These are phyloP conservation scores for Straminergon stramineum DNA, from an alignment of 225 moss, liverwort and hornwort species.

Conservation along the genomic window DNA sequence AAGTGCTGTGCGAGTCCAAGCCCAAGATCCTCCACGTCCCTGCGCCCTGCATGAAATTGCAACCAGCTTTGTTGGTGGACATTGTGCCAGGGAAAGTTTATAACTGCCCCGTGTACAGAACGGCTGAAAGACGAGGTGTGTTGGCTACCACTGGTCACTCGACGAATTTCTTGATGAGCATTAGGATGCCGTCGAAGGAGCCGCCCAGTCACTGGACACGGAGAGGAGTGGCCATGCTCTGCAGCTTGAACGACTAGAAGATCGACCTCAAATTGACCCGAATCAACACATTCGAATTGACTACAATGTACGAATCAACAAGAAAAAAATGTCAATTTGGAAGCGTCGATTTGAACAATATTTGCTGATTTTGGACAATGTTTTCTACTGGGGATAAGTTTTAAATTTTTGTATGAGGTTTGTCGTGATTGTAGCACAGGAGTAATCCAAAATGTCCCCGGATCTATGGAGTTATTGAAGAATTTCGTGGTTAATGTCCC, in stretches of 20 bases:
- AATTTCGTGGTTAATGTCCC: not conserved
- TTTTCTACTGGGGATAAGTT: too few species aligned
- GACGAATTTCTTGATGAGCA: conserved; percentile 87
- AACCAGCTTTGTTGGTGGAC: conserved; percentile 48
- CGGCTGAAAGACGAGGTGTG: conserved; percentile 68
- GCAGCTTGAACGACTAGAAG: conserved; percentile 62
- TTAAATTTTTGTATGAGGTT: too few species aligned
- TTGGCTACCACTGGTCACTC: conserved; percentile 91
- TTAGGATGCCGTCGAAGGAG: conserved; percentile 61
- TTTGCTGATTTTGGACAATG: not conserved
- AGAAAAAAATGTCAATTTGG: not conserved
- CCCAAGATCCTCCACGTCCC: conserved; percentile 66
- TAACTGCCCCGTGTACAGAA: conserved; percentile 79
- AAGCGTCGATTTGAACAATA: not conserved
- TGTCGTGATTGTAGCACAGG: not conserved
- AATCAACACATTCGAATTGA: not conserved
- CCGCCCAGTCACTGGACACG: conserved; percentile 65
- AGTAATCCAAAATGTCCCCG: not conserved
- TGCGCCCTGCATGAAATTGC: conserved; percentile 61
- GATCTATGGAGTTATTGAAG: not conserved
- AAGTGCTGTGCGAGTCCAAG: conserved; percentile 67
- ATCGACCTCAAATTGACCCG: not conserved
- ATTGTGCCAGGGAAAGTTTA: conserved; percentile 57
- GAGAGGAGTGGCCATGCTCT: conserved; percentile 90
- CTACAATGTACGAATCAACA: not conserved